These are phyloP conservation scores for Neoboletus brunneissimus DNA, from an alignment of 768 basidiomycete species.

Conservation along the genomic window DNA sequence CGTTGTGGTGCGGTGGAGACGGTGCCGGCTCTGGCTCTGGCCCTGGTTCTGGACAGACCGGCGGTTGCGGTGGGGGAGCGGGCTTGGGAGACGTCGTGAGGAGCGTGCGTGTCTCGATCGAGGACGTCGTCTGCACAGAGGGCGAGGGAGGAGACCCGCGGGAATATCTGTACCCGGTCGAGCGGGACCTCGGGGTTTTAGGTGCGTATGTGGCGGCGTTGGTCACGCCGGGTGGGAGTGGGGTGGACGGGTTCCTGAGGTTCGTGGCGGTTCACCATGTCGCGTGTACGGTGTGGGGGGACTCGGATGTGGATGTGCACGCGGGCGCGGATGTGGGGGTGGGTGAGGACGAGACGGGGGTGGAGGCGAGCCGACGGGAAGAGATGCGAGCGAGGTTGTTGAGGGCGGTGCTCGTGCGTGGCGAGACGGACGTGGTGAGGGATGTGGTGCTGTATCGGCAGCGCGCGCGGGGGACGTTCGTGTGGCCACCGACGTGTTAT, in stretches of 20 bases:
- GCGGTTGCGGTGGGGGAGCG: background rate
- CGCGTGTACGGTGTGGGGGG: slow-evolving; percentile 71
- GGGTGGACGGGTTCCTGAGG: slow-evolving; percentile 56
- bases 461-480: slow-evolving; percentile 30
- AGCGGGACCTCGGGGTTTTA: slow-evolving; percentile 58
- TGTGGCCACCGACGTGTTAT: slow-evolving; percentile 55
- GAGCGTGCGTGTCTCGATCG: slow-evolving; percentile 51
- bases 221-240: slow-evolving; percentile 30
- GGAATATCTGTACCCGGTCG: slow-evolving; percentile 72
- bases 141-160: slow-evolving; percentile 35
- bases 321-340: slow-evolving; percentile 29
- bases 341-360: background rate
- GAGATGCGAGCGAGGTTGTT: slow-evolving; percentile 44
- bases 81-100: slow-evolving; percentile 36
- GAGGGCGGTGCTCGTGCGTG: slow-evolving; percentile 50
- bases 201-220: slow-evolving; percentile 57
- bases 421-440: slow-evolving; percentile 43
- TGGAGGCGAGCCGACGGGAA: slow-evolving; percentile 31
- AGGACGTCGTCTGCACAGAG: slow-evolving; percentile 42
- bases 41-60: background rate
- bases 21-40: background rate
- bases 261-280: slow-evolving; percentile 78
- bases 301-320: slow-evolving; percentile 21
- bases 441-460: slow-evolving; percentile 63
- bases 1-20: slow-evolving; percentile 78